These are phyloP conservation scores for Fusarium sp. DNA, from an alignment of 2,329 filamentous ascomycete genomes.

Conservation along the genomic window DNA sequence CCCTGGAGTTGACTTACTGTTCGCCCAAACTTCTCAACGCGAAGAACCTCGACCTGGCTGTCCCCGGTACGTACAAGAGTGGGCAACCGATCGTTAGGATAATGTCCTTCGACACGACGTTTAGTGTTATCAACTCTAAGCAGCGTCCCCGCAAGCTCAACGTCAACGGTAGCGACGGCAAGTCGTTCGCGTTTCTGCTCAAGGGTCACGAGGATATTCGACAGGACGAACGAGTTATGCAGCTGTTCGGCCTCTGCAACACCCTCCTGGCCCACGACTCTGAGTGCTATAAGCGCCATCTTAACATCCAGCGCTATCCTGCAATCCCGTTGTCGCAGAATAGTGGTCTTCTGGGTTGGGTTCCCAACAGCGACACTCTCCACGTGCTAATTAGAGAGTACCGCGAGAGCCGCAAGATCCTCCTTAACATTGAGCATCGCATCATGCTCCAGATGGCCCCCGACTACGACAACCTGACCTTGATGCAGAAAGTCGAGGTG, in stretches of 20 bases:
- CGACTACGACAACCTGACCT: slow-evolving; percentile 97
- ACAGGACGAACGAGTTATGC: slow-evolving; percentile 99
- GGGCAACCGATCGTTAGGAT: slow-evolving; percentile 85
- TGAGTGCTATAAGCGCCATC: slow-evolving; percentile 96
- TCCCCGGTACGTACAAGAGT: slow-evolving; percentile 95
- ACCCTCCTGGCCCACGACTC: slow-evolving; percentile 94
- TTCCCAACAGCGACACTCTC: slow-evolving; percentile 96
- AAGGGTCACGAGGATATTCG: slow-evolving; percentile 99
- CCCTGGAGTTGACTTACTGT: slow-evolving; percentile 95
- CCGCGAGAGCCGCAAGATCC: slow-evolving; percentile 94
- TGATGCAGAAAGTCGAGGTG: slow-evolving; percentile 99
- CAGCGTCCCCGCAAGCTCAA: slow-evolving; percentile 93
- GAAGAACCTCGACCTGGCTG: slow-evolving; percentile 89
- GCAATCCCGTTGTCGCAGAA: slow-evolving; percentile 98
- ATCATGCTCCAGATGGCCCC: slow-evolving; percentile 99
- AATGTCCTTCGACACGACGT: slow-evolving; percentile 88
- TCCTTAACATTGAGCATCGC: slow-evolving; percentile 98
- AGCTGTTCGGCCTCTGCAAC: slow-evolving; percentile 97
- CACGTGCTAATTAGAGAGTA: slow-evolving; percentile 98
- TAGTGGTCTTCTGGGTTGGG: slow-evolving; percentile 95
- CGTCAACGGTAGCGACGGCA: slow-evolving; percentile 90
- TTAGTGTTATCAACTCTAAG: slow-evolving; percentile 96
- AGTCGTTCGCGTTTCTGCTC: slow-evolving; percentile 87
- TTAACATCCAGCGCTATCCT: slow-evolving; percentile 95
- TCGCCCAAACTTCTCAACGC: slow-evolving; percentile 93